A percentile compares a stretch with the other conserved stretches of the same genome.
Conservation (phyloP, 140 eudicot genomes). For the Anethum foeniculum region DNA sequence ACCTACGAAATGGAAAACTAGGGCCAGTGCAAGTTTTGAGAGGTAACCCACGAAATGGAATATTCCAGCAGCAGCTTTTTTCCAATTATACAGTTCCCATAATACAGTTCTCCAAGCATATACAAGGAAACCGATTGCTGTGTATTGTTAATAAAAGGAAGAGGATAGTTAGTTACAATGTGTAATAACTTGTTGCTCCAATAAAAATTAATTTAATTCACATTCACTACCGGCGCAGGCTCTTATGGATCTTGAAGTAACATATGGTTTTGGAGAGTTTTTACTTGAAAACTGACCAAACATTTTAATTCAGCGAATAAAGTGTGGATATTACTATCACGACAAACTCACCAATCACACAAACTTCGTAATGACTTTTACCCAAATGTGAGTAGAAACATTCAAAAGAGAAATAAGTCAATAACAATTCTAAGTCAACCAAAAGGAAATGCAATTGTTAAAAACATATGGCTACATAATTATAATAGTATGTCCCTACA, state of each 20-base stretch:
- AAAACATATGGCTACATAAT: neutral
- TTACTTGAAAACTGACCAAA: neutral
- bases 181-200: neutral
- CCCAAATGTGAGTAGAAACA: neutral
- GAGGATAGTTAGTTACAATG: constrained; percentile 12
- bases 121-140: constrained; percentile 48
- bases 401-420: neutral
- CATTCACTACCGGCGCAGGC: neutral
- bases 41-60: constrained; percentile 36
- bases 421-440: neutral
- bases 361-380: neutral
- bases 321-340: neutral
- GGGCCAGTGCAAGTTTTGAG: constrained; percentile 41
- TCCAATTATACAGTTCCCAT: constrained; percentile 78
- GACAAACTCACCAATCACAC: neutral
- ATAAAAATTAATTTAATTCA: neutral
- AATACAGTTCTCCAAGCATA: constrained; percentile 68
- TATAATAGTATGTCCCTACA: neutral
- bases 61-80: constrained; percentile 25
- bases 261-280: neutral
- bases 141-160: constrained; percentile 1
- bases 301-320: neutral
- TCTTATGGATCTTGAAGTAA: neutral
- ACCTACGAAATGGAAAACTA: constrained; percentile 57
- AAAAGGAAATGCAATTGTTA: neutral